Evolutionary conservation across 768 basidiomycete species (phyloP), one percentile per base, ranked within the genome.

Genomic region (Paxillus involutus): DNA sequence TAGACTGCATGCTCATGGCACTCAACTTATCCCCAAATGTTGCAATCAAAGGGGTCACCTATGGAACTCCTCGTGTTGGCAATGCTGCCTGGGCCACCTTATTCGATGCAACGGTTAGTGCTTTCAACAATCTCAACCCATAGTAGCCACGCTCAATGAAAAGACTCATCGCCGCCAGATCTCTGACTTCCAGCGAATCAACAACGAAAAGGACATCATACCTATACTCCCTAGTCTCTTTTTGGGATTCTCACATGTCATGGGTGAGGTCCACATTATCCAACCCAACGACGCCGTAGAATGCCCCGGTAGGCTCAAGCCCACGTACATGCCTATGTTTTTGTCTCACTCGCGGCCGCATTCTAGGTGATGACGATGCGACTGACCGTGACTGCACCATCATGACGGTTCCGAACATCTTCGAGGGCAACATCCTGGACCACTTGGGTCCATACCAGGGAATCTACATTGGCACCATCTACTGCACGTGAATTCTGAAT

Each of bases 361-460:
- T 43, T 32, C 24, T 40, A 79, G 80, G 78, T 0, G 68, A 82
- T 51, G 86, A 88, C 62, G 79, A 88, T 56, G 74, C 74, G 6
- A 77, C 73, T 13, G 80, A 83, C 51, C 19, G 72, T 12, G 70
- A 80, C 51, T 88, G 87, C 67, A 77, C 78, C 32, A 79, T 82
- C 50, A 60, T 63, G 37, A 74, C 77, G 4, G 85, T 86, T 11
- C 82, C 83, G 1, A 81, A 77, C 58, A 65, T 88, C 49, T 60
- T 81, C 10, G 71, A 62, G 3, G 77, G 81, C 24, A 65, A 83
- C 51, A 71, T 81, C 43, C 47, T 78, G 6, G 62, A 88, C 61
- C 87, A 89, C 66, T 63, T 82, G 45, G 85, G 86, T 56, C 75
- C 78, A 9, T 80, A 78, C 56, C 66, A 84, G 52, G 83, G 82